phyloP scores from a whole-genome alignment of 257 asterid species.

The Penstemon eatonii region DNA sequence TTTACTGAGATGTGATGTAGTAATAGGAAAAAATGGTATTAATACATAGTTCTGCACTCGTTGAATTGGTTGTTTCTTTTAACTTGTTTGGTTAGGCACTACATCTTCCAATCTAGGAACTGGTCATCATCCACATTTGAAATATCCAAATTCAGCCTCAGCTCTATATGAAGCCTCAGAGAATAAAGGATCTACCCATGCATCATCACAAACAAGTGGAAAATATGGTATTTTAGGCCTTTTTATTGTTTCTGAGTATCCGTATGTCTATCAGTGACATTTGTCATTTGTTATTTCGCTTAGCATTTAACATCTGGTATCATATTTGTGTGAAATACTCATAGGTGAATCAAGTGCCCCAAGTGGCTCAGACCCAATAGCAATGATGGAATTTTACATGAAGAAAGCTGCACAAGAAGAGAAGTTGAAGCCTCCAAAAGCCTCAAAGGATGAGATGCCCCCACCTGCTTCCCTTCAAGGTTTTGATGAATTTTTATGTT shows the following conservation, averaged over 20 bases:
- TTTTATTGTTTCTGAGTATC: constrained; percentile 14
- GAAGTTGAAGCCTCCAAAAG: constrained; percentile 58
- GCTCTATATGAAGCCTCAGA: constrained; percentile 65
- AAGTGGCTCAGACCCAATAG: constrained; percentile 69
- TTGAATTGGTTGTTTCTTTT: constrained; percentile 8
- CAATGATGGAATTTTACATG: constrained; percentile 95
- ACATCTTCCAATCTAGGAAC: constrained; percentile 33
- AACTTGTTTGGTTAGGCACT: constrained; percentile 33
- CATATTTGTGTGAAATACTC: constrained; percentile 26
- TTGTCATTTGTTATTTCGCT: not conserved
- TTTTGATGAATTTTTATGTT: constrained; percentile 22
- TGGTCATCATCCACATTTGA: constrained; percentile 44
- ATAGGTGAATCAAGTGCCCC: constrained; percentile 58
- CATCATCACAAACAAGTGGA: constrained; percentile 43
- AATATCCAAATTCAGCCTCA: constrained; percentile 71
- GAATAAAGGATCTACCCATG: constrained; percentile 38
- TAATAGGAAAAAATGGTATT: not conserved
- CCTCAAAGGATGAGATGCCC: constrained; percentile 96
- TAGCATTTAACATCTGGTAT: constrained; percentile 20
- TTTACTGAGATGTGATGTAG: not conserved
- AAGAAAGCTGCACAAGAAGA: constrained; percentile 93
- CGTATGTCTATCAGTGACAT: not conserved
- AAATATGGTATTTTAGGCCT: constrained; percentile 41
- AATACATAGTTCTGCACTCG: not conserved
- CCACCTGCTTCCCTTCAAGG: constrained; percentile 89